Conservation (phyloP, 148 eudicot species). For the Polygonum aviculare region DNA sequence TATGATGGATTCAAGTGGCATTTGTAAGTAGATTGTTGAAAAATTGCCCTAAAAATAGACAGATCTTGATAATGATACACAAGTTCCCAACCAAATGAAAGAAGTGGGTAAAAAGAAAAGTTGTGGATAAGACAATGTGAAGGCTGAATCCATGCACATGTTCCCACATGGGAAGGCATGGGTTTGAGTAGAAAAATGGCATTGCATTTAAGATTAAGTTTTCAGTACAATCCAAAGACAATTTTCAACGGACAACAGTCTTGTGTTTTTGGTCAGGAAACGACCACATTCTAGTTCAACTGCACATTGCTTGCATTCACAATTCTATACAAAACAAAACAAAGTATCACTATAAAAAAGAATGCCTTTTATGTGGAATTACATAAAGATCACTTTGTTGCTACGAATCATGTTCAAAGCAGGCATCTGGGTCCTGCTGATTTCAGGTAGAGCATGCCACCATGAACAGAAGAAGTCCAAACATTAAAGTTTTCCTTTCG, state of each 20-base stretch:
- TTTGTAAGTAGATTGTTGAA: background rate
- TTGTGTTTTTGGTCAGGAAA: background rate
- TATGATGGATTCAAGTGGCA: background rate
- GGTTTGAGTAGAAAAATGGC: background rate
- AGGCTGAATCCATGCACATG: constrained; percentile 5
- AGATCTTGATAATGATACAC: background rate
- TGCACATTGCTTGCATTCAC: background rate
- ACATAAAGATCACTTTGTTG: background rate
- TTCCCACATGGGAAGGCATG: constrained; percentile 8
- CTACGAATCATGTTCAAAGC: background rate
- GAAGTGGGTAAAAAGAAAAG: background rate
- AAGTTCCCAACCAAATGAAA: background rate
- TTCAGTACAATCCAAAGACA: background rate
- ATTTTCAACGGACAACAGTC: background rate
- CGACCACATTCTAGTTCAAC: background rate
- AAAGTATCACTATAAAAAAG: background rate
- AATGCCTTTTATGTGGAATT: background rate
- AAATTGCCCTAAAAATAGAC: background rate
- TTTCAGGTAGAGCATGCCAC: background rate
- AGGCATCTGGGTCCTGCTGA: background rate
- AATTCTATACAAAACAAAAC: background rate
- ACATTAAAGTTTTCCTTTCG: background rate
- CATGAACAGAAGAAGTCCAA: background rate
- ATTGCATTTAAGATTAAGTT: background rate
- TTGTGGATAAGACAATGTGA: background rate